A percentile compares a stretch with the other conserved stretches of the same genome.
Evolutionary conservation across 2,329 filamentous ascomycete genomes (phyloP).

Genomic region (Ceratocystis albifundus): DNA sequence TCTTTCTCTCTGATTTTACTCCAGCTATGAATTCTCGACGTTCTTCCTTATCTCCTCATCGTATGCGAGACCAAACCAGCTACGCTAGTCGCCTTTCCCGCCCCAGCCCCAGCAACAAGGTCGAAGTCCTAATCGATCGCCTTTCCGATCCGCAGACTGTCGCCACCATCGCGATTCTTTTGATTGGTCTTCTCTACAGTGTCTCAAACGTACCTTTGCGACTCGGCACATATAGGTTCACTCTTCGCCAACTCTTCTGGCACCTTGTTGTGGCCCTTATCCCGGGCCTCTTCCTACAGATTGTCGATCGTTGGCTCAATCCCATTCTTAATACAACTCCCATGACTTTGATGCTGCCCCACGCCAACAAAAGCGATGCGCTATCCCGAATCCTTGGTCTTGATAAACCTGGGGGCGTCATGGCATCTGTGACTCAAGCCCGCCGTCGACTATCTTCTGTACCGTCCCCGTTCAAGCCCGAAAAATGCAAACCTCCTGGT

Average conservation of each 20-base stretch:
- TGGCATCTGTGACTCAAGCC: conserved; percentile 18
- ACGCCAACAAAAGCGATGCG: conserved; percentile 20
- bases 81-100: conserved; percentile 15
- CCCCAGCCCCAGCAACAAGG: background rate
- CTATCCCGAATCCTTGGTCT: conserved; percentile 20
- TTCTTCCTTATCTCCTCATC: conserved; percentile 20
- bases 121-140: conserved; percentile 6
- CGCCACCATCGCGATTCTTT: conserved; percentile 4
- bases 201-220: conserved; percentile 14
- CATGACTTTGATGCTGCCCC: conserved; percentile 19
- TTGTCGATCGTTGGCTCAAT: conserved; percentile 20
- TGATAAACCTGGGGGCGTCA: conserved; percentile 18
- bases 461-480: conserved; percentile 11
- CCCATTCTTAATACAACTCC: conserved; percentile 15
- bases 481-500: conserved; percentile 42
- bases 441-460: conserved; percentile 18
- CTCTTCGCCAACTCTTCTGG: conserved; percentile 17
- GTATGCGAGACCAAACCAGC: conserved; percentile 22
- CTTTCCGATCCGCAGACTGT: conserved; percentile 11
- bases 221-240: conserved; percentile 15
- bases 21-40: conserved; percentile 21
- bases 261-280: conserved; percentile 15
- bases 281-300: conserved; percentile 16
- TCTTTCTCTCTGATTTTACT: background rate
- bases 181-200: conserved; percentile 12